These are phyloP conservation scores for Apophysomyces trapeziformis DNA, from an alignment of 371 early-diverging fungal genomes.

Conservation along the genomic window DNA sequence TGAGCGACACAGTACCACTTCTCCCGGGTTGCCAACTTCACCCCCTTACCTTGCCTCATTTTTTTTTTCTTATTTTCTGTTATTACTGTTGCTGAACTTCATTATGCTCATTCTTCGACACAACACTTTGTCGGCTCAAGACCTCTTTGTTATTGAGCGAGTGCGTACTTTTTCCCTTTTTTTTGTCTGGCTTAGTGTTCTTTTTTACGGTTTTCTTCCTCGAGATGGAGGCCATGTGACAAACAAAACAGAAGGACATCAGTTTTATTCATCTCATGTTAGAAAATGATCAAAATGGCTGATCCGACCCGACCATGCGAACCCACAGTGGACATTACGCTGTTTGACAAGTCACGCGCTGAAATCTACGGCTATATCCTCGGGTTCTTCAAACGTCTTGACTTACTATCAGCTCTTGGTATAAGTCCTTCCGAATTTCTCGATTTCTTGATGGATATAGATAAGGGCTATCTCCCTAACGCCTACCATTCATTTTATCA, in stretches of 20 bases:
- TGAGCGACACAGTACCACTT: too few relatives aligned
- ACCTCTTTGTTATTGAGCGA: conserved; percentile 32
- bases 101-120: conserved; percentile 31
- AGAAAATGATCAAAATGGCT: conserved; percentile 43
- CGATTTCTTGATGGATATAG: conserved; percentile 84
- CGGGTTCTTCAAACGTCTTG: conserved; percentile 68
- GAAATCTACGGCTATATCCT: conserved; percentile 73
- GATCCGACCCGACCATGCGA: conserved; percentile 27
- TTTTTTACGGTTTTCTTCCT: not conserved
- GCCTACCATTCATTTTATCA: conserved; percentile 92
- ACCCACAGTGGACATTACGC: conserved; percentile 61
- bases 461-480: conserved; percentile 74
- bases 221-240: not conserved
- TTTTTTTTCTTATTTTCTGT: not conserved
- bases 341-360: conserved; percentile 68
- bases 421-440: conserved; percentile 70
- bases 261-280: conserved; percentile 13
- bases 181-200: too few relatives aligned
- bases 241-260: not conserved
- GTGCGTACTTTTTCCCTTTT: conserved; percentile 9
- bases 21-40: not conserved
- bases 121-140: conserved; percentile 27
- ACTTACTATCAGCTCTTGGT: conserved; percentile 59
- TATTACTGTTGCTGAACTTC: too few relatives aligned
- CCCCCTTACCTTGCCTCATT: not conserved